Percentiles rank a stretch among this genome's conserved stretches.
Conservation (phyloP, 495 filamentous ascomycete genomes). For the Penicillium argentinense region DNA sequence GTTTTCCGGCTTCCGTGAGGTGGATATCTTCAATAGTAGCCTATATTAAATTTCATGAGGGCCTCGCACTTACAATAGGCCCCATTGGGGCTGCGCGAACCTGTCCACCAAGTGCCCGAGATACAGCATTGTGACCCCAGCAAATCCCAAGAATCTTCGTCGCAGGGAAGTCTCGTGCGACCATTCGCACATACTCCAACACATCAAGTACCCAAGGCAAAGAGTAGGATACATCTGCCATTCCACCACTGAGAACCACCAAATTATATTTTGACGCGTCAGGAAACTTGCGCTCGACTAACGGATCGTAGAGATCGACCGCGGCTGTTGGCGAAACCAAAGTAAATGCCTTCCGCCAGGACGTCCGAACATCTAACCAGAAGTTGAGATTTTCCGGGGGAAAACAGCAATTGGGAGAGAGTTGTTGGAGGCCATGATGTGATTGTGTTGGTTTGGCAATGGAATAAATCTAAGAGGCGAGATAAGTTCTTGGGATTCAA, state of each 20-base stretch:
- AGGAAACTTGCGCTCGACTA: constrained; percentile 1
- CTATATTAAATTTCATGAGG: not conserved
- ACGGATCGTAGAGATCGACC: constrained; percentile 5
- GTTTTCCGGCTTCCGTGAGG: constrained; percentile 1
- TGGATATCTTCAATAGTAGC: constrained; percentile 6
- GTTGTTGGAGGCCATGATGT: no score
- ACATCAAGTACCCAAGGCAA: constrained; percentile 5
- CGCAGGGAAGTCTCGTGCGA: not conserved
- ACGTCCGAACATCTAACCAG: not conserved
- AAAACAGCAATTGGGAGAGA: constrained; percentile 6
- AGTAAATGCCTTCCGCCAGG: not conserved
- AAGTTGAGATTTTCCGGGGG: not conserved
- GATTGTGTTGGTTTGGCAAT: no score
- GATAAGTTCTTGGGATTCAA: no score
- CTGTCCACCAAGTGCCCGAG: constrained; percentile 1
- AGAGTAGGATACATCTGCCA: constrained; percentile 3
- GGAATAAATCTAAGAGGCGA: no score
- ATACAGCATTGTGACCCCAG: constrained; percentile 3
- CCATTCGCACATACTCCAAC: not conserved
- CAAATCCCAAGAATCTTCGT: constrained; percentile 6
- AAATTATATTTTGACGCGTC: constrained; percentile 1
- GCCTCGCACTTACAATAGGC: constrained; percentile 2
- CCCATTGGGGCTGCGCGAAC: not conserved
- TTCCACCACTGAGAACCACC: constrained; percentile 3
- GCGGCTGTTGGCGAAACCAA: not conserved